Base-by-base conservation (phyloP, 192 early-diverging fungal genomes). In the Mortierella hygrophila region DNA sequence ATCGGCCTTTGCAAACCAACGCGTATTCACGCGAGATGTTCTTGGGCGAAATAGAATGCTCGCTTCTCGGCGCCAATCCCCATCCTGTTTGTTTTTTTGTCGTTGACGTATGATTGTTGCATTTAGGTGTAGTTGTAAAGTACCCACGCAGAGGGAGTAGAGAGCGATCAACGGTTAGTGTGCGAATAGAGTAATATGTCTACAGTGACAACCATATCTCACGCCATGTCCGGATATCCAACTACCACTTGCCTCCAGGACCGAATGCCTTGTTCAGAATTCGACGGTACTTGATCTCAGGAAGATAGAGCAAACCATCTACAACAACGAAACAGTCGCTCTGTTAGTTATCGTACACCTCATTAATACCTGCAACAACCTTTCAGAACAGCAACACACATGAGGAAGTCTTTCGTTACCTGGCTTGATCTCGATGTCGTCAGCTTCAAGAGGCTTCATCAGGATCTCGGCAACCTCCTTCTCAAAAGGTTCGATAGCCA, bases 271-370 rank as follows among this genome's bases (percentile, higher is more conserved):
- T 93, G 90, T 98, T 98, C 54, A 99, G 92, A 68, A 98, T 96
- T 54, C 97, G 94, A n/a, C 98, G 93, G 88, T 98, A 98, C 77
- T 98, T 98, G 82, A 99, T 99, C 89, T 99, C 98, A 52, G 97
- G 97, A 23, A 99, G 90, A 80, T 99, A 99, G 29, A 97, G 81
- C 52, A 97, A 76, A n/a, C 98, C 98, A 82, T 99, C 98, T 93
- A 86, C 2, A 65, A 65, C n/a, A 4, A 29, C n/a, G 26, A 32
- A 26, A 32, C 60, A 32, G 35, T 13, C 60, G 7, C 9, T 65
- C 0, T 35, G 11, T 65, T 32, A 65, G 29, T 32, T 65, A 68
- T 29, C 23, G 76, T 69, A 18, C 37, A 75, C 32, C 54, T 52
- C 32, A 72, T 32, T 5, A 60, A 75, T 35, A 16, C 0, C n/a